Base-by-base conservation (phyloP, 164 flowering plant genomes). In the Buxus sempervirens region DNA sequence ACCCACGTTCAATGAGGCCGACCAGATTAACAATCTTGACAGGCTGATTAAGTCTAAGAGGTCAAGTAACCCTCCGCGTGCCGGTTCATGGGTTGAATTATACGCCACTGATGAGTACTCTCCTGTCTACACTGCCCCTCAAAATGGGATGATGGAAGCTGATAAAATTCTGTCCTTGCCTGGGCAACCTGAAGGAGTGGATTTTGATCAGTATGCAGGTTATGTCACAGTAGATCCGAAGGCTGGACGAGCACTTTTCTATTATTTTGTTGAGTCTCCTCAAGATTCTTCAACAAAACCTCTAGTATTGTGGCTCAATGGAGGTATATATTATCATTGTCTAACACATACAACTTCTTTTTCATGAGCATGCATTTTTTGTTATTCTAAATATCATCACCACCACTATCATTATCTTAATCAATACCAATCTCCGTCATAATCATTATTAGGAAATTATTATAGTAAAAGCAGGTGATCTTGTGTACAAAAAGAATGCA, bases 271-370 rank as follows among this genome's bases (percentile, higher is more conserved):
- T 23, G 78, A 80, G 74, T 70, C 81, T 23, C 68, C 69, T 0
- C 27, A 64, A 18, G 5, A 72, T 57, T 57, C 81, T 14, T 23
- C 70, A 4, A 61, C 73, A 14, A 68, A 73, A 21, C 83, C 83
- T 73, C 71, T 80, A n/a, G 73, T 75, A 21, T 54, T 78, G 21
- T 80, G 81, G 83, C 74, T 80, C 51, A 80, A 80, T 73, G 83
- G 83, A 77, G 83, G 83, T 77, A 73, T 5, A 4, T 15, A 45
- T 10, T 45, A 1, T 45, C 51, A 10, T 45, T 45, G 51, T 45
- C 51, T 10, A 5, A 1, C 12, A 10, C 51, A 45, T 45, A 10
- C 51, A 45, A 21, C 8, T 36, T 38, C 62, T 53, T 66, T 9
- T 0, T 32, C 13, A 28, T 54, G 24, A 20, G 4, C 45, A 41